Conservation (phyloP, 805 yeast species). For the Barnettozyma pratensis region DNA sequence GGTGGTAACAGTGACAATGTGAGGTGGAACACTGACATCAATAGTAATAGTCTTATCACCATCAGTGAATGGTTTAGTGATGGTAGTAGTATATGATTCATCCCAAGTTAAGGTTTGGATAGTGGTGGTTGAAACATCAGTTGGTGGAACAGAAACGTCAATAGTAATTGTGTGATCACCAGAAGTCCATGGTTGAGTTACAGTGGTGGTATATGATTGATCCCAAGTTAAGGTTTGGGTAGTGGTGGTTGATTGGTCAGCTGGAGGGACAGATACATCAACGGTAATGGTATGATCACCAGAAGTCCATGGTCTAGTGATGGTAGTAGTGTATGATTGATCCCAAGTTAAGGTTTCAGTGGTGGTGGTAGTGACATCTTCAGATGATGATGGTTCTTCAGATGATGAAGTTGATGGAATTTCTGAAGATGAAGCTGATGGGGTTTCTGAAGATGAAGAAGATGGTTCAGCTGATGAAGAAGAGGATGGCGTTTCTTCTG, state of each 20-base stretch:
- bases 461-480: background rate
- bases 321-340: constrained; percentile 8
- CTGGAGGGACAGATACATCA: constrained; percentile 5
- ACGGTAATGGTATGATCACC: constrained; percentile 10
- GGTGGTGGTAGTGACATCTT: constrained; percentile 1
- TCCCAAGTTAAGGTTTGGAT: constrained; percentile 8
- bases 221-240: constrained; percentile 8
- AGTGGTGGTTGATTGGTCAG: background rate
- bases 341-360: constrained; percentile 7
- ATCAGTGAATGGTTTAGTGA: constrained; percentile 8
- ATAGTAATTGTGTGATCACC: constrained; percentile 6
- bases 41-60: constrained; percentile 6
- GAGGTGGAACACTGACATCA: constrained; percentile 5
- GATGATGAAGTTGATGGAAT: background rate
- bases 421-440: background rate
- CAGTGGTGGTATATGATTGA: constrained; percentile 9
- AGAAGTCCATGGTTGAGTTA: constrained; percentile 9
- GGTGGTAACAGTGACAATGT: background rate
- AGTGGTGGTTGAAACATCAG: background rate
- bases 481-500: background rate
- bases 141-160: constrained; percentile 4
- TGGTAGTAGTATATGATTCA: constrained; percentile 8
- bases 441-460: background rate
- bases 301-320: constrained; percentile 8
- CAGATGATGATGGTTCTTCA: background rate